Base-by-base conservation (phyloP, 2,329 filamentous ascomycete species). In the Aspergillus fumigatiaffinis region DNA sequence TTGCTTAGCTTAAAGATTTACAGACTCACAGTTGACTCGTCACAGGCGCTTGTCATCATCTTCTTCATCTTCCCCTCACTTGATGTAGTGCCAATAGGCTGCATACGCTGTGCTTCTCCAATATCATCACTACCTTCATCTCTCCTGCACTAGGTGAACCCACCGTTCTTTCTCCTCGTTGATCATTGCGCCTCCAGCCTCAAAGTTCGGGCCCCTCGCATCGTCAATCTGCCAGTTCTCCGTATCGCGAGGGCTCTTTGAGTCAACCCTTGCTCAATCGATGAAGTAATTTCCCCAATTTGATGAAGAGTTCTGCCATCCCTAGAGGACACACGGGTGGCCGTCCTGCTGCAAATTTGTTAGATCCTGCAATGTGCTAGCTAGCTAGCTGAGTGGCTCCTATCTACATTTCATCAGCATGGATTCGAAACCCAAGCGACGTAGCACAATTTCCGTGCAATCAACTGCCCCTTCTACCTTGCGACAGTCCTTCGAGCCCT, bases 361-460 rank as follows among this genome's bases (percentile, higher is more conserved):
- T 60, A 60, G 60, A 61, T 66, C 59, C 56, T 57, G 51, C 63
- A 29, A 65, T 63, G 64, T 64, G 61, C 66, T 64, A 66, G 66
- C 59, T 54, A 53, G 52, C 25, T 61, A 61, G 54, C 47, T 54
- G 60, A 44, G 35, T 64, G 58, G 56, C 60, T 52, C 8, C 35
- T 51, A 9, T 35, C 50, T 32, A 51, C 20, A 20, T 20, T 50
- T 56, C 59, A 52, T 53, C 55, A 63, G 53, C 29, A 72, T 70
- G 67, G 65, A 72, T 44, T 59, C 51, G 48, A 67, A 63, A 60
- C 54, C 57, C 50, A 64, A 66, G 53, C 66, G 60, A 29, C 67
- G 64, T 53, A 68, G 64, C 55, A 63, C 62, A 56, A 59, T 64
- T 52, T 62, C 62, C 32, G 65, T 61, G 57, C 65, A 67, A 32